These are phyloP conservation scores for Auricularia sp. DNA, from an alignment of 768 basidiomycete genomes.

Conservation along the genomic window DNA sequence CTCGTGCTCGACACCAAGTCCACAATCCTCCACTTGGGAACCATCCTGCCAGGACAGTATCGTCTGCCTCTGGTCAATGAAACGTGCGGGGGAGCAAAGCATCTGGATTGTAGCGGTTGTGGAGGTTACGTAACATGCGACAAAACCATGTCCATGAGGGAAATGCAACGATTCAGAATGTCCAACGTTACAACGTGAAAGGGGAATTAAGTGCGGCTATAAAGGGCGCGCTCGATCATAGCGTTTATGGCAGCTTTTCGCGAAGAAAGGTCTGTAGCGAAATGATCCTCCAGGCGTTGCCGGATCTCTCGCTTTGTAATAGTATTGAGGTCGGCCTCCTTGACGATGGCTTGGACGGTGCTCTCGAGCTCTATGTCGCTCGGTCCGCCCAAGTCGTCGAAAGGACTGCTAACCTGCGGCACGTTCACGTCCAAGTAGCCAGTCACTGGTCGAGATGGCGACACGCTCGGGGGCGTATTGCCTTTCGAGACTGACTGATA, in stretches of 20 bases:
- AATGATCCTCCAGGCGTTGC: conserved; percentile 69
- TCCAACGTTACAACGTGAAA: not conserved
- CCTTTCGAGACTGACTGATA: conserved; percentile 46
- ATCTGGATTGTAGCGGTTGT: not conserved
- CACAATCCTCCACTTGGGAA: too few relatives aligned
- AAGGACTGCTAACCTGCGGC: conserved; percentile 43
- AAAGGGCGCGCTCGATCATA: conserved; percentile 62
- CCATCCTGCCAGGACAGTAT: too few relatives aligned
- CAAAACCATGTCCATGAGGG: not conserved
- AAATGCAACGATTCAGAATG: not conserved
- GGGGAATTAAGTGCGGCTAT: conserved; percentile 17
- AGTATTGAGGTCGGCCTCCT: conserved; percentile 73
- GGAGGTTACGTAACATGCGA: not conserved
- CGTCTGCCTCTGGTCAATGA: too few relatives aligned
- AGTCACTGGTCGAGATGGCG: conserved; percentile 60
- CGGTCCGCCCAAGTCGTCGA: conserved; percentile 43
- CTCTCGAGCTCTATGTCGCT: conserved; percentile 64
- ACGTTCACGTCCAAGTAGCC: conserved; percentile 70
- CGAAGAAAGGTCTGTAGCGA: conserved; percentile 63
- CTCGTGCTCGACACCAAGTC: too few relatives aligned
- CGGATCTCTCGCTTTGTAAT: conserved; percentile 91
- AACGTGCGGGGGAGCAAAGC: not conserved
- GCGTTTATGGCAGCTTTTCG: conserved; percentile 69
- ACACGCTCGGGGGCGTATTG: conserved; percentile 13
- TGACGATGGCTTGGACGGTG: conserved; percentile 64